Evolutionary conservation across 345 rosid genomes (phyloP), one percentile per base, ranked within the genome.

Genomic region (Hibiscus tridactylites): DNA sequence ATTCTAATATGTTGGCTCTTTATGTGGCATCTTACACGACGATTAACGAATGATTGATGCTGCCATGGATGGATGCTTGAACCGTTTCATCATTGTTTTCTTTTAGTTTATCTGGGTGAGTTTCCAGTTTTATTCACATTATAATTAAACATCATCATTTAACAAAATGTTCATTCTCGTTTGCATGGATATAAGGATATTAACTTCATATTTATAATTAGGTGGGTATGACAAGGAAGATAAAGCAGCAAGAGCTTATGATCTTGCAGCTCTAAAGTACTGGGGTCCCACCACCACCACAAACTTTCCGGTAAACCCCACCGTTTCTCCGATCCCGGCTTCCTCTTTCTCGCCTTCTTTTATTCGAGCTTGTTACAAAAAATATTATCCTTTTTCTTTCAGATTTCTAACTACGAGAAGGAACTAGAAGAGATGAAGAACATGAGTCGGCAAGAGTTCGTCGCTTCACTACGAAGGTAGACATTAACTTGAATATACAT

Each of bases 211-310:
- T 53, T 42, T 44, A 42, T 28, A 39, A 73, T 54, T 61, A 91
- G 98, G 98, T 80, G 98, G 98, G 24, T 93, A 93, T 81, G 98
- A 93, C 79, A 91, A 85, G 72, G 98, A 93, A 77, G 97, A 93
- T 33, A 93, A 88, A 78, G 97, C 98, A 72, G 97, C 98, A 7
- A 80, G 96, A 81, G 97, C 98, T 75, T 93, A 93, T 49, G 98
- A 93, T 77, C 93, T 93, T 61, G 98, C 98, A 28, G 98, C 97
- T 79, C 97, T 93, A 71, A 93, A 93, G 82, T 61, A 61, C 46
- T 61, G 44, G 65, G 65, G 65, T 31, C 21, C 46, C 12, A 15
- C 44, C 46, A 61, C 65, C 9, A 7, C 65, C 3, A 61, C 65
- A 2, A 61, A 61, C 46, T 61, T 61, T n/a, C 65, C 65, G 65